Base-by-base conservation (phyloP, 2,329 filamentous ascomycete genomes). In the Botrytis hyacinthi region DNA sequence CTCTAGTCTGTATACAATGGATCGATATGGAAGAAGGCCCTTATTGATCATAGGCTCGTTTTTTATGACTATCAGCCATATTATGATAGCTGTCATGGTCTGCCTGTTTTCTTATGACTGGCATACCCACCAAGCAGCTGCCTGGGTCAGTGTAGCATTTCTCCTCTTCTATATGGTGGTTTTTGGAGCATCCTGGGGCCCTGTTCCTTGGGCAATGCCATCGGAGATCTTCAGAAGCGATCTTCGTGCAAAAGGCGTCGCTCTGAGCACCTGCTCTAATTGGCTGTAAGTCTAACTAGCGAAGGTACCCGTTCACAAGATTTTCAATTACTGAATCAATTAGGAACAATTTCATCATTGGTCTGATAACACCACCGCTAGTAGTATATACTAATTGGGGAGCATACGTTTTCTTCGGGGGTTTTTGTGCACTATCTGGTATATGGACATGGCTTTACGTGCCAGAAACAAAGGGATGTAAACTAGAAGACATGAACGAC, bases 341-440 rank as follows among this genome's bases (percentile, higher is more conserved):
- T 26, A 71, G 70, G 29, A 70, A 63, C 35, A 70, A 70, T 62
- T 73, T 73, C 35, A 62, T 70, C 14, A 70, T 74, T 29, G 71
- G 91, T 60, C 86, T 91, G 79, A 87, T 91, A 42, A 91, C 89
- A 0, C 90, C 90, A 0, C 85, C 89, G 1, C 84, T 92, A 69
- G 86, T 92, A 32, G 81, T 86, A 74, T 86, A 87, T 66, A 91
- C 85, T 5, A 83, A 83, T 22, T 89, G 85, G 82, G 86, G 86
- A 48, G 86, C 86, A 0, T 90, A 89, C 76, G 82, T 88, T 10
- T 88, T 88, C 81, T 88, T 88, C 74, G 85, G 84, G 0, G 79
- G 83, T 4, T 87, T 87, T 75, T 87, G 85, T 76, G 76, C 84
- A 1, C 76, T 87, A 8, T 82, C 83, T 5, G 81, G 83, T 9